These are phyloP conservation scores for Tolypocladium endophyticum DNA, from an alignment of 2,329 filamentous ascomycete genomes.

Conservation along the genomic window DNA sequence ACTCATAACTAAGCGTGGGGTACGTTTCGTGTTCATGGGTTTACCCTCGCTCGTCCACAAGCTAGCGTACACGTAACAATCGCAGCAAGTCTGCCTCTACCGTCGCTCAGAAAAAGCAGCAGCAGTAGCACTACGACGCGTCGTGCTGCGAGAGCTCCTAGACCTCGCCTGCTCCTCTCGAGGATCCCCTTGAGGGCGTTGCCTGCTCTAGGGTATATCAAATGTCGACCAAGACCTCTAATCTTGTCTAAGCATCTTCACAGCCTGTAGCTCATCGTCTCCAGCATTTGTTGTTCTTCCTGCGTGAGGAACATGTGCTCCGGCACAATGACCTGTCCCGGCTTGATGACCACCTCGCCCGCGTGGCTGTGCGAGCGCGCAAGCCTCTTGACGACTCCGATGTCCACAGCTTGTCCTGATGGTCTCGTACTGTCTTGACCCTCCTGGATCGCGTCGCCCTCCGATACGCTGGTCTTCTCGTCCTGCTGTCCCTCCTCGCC, in stretches of 20 bases:
- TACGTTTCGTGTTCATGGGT: too few species aligned
- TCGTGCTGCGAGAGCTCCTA: too few species aligned
- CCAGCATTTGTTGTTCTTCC: constrained; percentile 24
- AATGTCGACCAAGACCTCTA: neutral
- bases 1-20: too few species aligned
- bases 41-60: too few species aligned
- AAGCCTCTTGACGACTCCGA: neutral
- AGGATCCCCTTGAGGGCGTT: too few species aligned
- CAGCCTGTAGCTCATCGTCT: constrained; percentile 21
- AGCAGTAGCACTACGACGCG: too few species aligned
- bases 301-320: constrained; percentile 24
- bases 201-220: neutral
- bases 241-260: constrained; percentile 9
- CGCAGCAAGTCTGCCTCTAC: too few species aligned
- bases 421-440: neutral
- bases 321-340: constrained; percentile 22
- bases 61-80: too few species aligned
- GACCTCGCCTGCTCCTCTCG: too few species aligned
- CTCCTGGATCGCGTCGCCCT: constrained; percentile 3
- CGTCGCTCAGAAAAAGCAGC: too few species aligned
- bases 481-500: neutral
- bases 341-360: constrained; percentile 23
- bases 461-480: neutral
- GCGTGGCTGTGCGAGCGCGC: neutral
- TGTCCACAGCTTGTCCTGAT: too few species aligned